Percentiles rank a stretch among this genome's conserved stretches.
phyloP scores from a whole-genome alignment of 1,139 yeast species.

The Magnusiomyces clavatus region DNA sequence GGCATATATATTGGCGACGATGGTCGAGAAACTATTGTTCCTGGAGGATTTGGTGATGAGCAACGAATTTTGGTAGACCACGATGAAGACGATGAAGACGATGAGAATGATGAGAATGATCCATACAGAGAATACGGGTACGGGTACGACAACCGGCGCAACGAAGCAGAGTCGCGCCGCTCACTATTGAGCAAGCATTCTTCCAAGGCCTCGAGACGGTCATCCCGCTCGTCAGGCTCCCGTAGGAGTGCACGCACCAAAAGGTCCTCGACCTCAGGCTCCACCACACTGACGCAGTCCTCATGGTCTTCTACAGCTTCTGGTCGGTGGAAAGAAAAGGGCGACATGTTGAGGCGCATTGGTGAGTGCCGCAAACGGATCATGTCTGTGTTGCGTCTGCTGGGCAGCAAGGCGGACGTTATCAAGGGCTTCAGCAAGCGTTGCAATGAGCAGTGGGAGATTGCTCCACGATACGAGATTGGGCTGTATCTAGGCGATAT shows the following conservation, averaged over 20 bases:
- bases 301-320: slow-evolving; percentile 37
- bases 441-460: slow-evolving; percentile 76
- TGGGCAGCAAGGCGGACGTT: slow-evolving; percentile 93
- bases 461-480: slow-evolving; percentile 66
- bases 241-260: not conserved
- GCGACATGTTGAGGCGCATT: slow-evolving; percentile 87
- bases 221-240: not conserved
- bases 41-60: not conserved
- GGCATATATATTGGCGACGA: not conserved
- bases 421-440: slow-evolving; percentile 90
- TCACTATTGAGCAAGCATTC: not conserved
- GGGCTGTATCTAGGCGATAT: slow-evolving; percentile 93
- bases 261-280: slow-evolving; percentile 18
- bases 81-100: slow-evolving; percentile 17
- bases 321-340: slow-evolving; percentile 72
- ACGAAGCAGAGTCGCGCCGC: not conserved
- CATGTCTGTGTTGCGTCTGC: slow-evolving; percentile 75
- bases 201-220: slow-evolving; percentile 16
- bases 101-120: slow-evolving; percentile 19
- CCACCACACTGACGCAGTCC: slow-evolving; percentile 34
- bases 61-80: not conserved
- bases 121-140: slow-evolving; percentile 3
- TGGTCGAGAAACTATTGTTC: not conserved
- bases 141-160: not conserved
- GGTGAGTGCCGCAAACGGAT: slow-evolving; percentile 94